These are phyloP conservation scores for Pichia membranifaciens DNA, from an alignment of 805 yeast genomes.

Conservation along the genomic window DNA sequence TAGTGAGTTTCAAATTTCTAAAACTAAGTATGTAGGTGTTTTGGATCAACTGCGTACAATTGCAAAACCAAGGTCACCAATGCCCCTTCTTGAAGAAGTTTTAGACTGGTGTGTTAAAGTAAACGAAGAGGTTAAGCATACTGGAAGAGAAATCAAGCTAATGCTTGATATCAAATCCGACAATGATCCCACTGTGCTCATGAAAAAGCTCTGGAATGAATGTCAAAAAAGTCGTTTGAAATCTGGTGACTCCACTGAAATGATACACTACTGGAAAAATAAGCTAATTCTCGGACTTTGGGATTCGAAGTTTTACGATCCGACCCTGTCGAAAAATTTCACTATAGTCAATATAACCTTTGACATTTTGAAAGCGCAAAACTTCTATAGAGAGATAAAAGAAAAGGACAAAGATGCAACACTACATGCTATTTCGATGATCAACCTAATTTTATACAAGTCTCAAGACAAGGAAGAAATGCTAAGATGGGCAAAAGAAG, in stretches of 20 bases:
- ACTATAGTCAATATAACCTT: slow-evolving; percentile 29
- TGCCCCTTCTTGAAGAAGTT: slow-evolving; percentile 29
- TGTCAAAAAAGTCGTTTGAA: slow-evolving; percentile 8
- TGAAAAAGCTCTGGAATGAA: slow-evolving; percentile 20
- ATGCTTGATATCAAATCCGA: slow-evolving; percentile 34
- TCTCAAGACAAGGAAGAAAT: slow-evolving; percentile 17
- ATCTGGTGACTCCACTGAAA: slow-evolving; percentile 19
- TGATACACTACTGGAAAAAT: slow-evolving; percentile 27
- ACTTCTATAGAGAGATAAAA: slow-evolving; percentile 19
- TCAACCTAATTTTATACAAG: slow-evolving; percentile 21
- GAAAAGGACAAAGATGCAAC: slow-evolving; percentile 14
- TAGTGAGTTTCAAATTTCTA: slow-evolving; percentile 22
- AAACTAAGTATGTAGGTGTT: slow-evolving; percentile 24
- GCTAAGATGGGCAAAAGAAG: slow-evolving; percentile 14
- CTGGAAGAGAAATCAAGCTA: slow-evolving; percentile 35
- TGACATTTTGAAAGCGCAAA: slow-evolving; percentile 19
- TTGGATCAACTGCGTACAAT: slow-evolving; percentile 27
- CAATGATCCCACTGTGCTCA: slow-evolving; percentile 26
- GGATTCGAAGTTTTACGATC: slow-evolving; percentile 26
- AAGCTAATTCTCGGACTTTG: slow-evolving; percentile 35
- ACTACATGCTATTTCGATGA: slow-evolving; percentile 21
- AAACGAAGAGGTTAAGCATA: slow-evolving; percentile 35
- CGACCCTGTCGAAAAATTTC: slow-evolving; percentile 23
- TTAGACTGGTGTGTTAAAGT: slow-evolving; percentile 29
- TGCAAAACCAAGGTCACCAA: slow-evolving; percentile 28